Evolutionary conservation across 2,329 filamentous ascomycete species (phyloP), one percentile per base, ranked within the genome.

Genomic region (Juglanconis sp.): DNA sequence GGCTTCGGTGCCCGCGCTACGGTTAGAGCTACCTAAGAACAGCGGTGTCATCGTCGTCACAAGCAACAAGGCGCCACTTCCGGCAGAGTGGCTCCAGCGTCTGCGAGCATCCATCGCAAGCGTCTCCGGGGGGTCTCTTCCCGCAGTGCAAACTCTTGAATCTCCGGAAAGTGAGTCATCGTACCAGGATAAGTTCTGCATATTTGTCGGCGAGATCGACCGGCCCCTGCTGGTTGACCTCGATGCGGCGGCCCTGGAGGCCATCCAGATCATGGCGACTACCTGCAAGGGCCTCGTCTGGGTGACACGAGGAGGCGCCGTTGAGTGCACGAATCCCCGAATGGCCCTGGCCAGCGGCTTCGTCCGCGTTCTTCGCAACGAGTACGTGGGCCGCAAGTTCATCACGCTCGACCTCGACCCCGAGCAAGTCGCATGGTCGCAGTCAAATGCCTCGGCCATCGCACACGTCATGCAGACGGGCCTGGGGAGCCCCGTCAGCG

Each of bases 171-270:
- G n/a, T n/a, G n/a, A n/a, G n/a, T n/a, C n/a, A n/a, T n/a, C n/a
- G n/a, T n/a, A n/a, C n/a, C n/a, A n/a, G n/a, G n/a, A n/a, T n/a
- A 34, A 47, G 35, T 11, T 53, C 32, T 65, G 68, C 7, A 66
- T 70, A 38, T 67, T 68, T 24, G n/a, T 66, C 3, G 66, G 66
- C 7, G 69, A 70, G 52, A 53, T 66, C 15, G 67, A 69, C 35
- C 66, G 67, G 40, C 66, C 69, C 3, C 34, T 71, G 8, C 46
- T 71, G 2, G 65, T 60, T n/a, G 61, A 62, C 15, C 63, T 70
- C 31, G 57, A 62, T 17, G 52, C 61, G 6, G 63, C 63, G 32
- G 11, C 1, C 2, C 49, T 58, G 1, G 15, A 34, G 3, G 42
- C 56, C 4, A 55, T 70, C 53, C 68, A 69, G 50, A 59, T 60